These are phyloP conservation scores for Mycena citricolor DNA, from an alignment of 1,284 basidiomycete species.

Conservation along the genomic window DNA sequence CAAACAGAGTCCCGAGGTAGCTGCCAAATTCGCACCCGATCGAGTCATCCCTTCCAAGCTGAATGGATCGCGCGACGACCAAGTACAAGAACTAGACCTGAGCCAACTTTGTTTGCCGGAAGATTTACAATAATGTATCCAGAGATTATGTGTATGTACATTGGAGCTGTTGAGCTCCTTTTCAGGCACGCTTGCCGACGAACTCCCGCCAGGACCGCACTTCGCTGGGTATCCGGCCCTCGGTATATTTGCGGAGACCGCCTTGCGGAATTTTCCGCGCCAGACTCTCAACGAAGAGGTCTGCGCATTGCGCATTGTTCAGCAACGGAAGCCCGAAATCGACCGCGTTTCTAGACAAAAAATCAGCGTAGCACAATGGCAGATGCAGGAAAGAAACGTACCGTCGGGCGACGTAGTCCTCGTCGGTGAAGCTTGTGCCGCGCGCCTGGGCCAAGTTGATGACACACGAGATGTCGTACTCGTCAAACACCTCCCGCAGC, in stretches of 20 bases:
- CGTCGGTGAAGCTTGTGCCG: conserved; percentile 79
- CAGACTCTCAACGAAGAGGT: conserved; percentile 89
- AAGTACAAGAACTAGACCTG: conserved; percentile 42
- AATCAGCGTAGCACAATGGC: conserved; percentile 18
- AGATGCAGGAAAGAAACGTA: conserved; percentile 34
- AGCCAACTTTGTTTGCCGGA: conserved; percentile 48
- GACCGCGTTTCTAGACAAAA: conserved; percentile 71
- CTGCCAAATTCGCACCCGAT: conserved; percentile 42
- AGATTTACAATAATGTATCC: conserved; percentile 45
- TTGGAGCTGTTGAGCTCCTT: conserved; percentile 18
- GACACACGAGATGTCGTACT: conserved; percentile 94
- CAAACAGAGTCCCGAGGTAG: conserved; percentile 50
- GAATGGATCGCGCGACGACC: too few species aligned
- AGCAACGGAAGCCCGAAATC: conserved; percentile 90
- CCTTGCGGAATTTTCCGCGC: conserved; percentile 87
- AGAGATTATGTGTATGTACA: too few species aligned
- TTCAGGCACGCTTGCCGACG: conserved; percentile 64
- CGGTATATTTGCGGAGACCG: conserved; percentile 79
- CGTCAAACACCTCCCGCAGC: conserved; percentile 89
- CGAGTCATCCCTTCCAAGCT: conserved; percentile 38
- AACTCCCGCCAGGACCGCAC: conserved; percentile 92
- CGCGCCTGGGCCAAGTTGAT: conserved; percentile 90
- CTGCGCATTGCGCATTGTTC: conserved; percentile 89
- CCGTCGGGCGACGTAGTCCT: conserved; percentile 95
- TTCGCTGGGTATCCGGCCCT: conserved; percentile 91